Conservation (phyloP, 208 protist genomes). For the Leishmania aethiopica region DNA sequence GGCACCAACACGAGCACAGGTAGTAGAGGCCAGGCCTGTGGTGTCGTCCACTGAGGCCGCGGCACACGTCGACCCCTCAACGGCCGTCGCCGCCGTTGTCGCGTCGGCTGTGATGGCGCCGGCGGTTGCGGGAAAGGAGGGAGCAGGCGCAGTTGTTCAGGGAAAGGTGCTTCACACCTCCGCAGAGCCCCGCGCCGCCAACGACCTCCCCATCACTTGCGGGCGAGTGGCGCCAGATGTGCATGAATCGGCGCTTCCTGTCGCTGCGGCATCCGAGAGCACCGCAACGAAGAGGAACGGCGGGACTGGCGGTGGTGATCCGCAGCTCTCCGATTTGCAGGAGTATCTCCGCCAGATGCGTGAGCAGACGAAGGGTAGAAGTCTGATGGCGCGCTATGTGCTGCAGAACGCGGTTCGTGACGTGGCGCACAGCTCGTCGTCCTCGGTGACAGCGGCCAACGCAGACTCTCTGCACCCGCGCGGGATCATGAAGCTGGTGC, state of each 20-base stretch:
- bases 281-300: not conserved
- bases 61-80: slow-evolving; percentile 16
- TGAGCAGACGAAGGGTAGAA: slow-evolving; percentile 34
- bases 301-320: not conserved
- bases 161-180: slow-evolving; percentile 25
- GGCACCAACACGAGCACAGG: slow-evolving; percentile 14
- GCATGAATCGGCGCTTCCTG: not conserved
- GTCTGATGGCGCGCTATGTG: slow-evolving; percentile 60
- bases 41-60: not conserved
- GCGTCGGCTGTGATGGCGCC: not conserved
- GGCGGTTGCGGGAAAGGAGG: not conserved
- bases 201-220: slow-evolving; percentile 32
- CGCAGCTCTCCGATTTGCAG: slow-evolving; percentile 56
- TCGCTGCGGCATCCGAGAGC: not conserved
- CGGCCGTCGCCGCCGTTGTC: not conserved
- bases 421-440: slow-evolving; percentile 10
- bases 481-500: slow-evolving; percentile 14
- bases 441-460: slow-evolving; percentile 7
- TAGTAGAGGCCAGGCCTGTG: slow-evolving; percentile 14
- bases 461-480: slow-evolving; percentile 19
- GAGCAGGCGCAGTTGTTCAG: not conserved
- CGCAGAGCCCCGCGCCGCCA: slow-evolving; percentile 26
- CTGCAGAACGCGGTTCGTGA: slow-evolving; percentile 42
- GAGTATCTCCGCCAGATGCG: slow-evolving; percentile 47
- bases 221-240: slow-evolving; percentile 1